Conservation (phyloP, 139 green algal species). For the Desmodesmus armatus region DNA sequence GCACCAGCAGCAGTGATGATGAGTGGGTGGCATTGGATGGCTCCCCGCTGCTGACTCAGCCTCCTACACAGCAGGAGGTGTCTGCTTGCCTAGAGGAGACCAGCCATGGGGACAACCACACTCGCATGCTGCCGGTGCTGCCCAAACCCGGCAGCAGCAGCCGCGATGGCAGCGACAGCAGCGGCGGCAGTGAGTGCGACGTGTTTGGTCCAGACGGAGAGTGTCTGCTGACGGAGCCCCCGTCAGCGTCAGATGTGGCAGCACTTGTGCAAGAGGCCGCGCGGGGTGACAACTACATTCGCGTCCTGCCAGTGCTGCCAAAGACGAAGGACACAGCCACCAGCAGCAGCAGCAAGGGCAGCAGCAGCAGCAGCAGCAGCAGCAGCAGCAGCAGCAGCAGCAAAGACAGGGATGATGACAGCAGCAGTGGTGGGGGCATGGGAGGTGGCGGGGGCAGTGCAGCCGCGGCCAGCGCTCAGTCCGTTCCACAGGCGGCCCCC, state of each 20-base stretch:
- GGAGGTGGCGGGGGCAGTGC: neutral
- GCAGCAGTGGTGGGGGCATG: neutral
- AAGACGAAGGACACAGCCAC: neutral
- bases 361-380: slow-evolving; percentile 3
- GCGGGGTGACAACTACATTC: neutral
- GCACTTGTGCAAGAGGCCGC: neutral
- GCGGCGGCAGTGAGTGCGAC: neutral
- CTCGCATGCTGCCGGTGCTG: neutral
- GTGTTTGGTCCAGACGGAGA: neutral
- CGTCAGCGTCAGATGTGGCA: neutral
- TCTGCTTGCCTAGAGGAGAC: neutral
- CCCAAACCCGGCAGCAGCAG: no score
- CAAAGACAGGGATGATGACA: neutral
- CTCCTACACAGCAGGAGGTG: neutral
- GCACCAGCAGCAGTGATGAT: slow-evolving; percentile 13
- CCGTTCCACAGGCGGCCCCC: neutral
- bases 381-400: neutral
- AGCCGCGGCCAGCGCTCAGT: neutral
- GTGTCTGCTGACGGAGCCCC: neutral
- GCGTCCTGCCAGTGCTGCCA: neutral
- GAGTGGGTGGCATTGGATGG: neutral
- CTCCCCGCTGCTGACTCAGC: neutral
- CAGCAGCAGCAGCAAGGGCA: neutral
- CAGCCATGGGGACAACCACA: neutral
- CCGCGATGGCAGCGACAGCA: slow-evolving; percentile 13